Evolutionary conservation across 2,329 filamentous ascomycete species (phyloP), one percentile per base, ranked within the genome.

Genomic region (Fusarium anthophilum): DNA sequence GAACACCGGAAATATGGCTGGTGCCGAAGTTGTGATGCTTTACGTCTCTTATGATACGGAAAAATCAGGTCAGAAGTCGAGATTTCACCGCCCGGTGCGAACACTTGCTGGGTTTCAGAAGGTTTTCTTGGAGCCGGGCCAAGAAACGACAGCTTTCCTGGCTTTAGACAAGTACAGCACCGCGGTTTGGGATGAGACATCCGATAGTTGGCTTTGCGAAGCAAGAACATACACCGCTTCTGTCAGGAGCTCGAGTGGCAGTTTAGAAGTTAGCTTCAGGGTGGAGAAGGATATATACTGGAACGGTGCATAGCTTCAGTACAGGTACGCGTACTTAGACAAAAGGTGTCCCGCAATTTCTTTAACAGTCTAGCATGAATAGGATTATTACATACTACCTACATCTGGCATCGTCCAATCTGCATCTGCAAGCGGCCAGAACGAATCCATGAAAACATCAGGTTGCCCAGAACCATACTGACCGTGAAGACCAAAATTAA

Each of bases 391-490:
- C 10, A 48, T 48, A 30, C 45, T 30, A 1, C 28, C 35, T 11
- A 58, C 35, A 28, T 66, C 57, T 4, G 57, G 6, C 28, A 66
- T 35, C 0, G 63, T 53, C 66, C 66, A 70, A 8, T 65, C 55
- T 6, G 26, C 53, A 20, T 62, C 54, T 12, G 24, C 41, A 4
- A 70, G 17, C 9, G 70, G 70, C 70, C 63, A 69, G 20, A 73
- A 72, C 0, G 70, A 69, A 35, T 73, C 70, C 69, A 73, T 69
- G 8, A 73, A 73, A 1, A 73, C 32, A 30, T 73, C 70, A 2
- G 70, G 70, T 6, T 73, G 70, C 2, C 58, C 57, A 3, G 48
- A 45, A 0, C 58, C 58, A 30, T 73, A 58, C 12, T 62, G 28
- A 0, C 48, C 55, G 6, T 73, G 63, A 10, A 68, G 26, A 1